Evolutionary conservation across 1,284 basidiomycete species (phyloP), one percentile per base, ranked within the genome.

Genomic region (Microbotryomycetes sp.): DNA sequence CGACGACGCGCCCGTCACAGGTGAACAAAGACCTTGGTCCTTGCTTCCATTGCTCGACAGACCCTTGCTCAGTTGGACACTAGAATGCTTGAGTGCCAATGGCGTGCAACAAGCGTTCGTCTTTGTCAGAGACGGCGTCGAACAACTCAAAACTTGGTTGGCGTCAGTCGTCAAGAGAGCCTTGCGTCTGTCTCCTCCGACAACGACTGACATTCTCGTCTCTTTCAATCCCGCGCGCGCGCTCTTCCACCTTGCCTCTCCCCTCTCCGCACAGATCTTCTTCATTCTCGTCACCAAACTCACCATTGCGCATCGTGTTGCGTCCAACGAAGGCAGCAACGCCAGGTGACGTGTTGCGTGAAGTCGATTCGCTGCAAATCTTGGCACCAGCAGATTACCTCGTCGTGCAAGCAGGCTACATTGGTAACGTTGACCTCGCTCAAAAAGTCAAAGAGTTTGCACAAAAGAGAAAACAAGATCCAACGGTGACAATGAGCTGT

Each of bases 91-190:
- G 51, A 86, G 89, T 31, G 80, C 92, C 22, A 90, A 91, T 32
- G 92, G 92, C 57, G 92, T 97, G 50, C 88, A 93, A 73, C 89
- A 97, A 77, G 89, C 97, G 64, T 94, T 97, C 76, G 87, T 98
- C 59, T 86, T 97, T 66, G 68, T 94, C 85, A 77, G 83, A 86
- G 72, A 94, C 86, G 67, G 94, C 76, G 83, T 89, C 12, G 86
- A 87, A 59, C 84, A 87, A 72, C 86, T 93, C 71, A 86, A 87
- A 74, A 80, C 82, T 14, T 89, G 85, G 64, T 86, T 93, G 73
- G 83, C 80, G 89, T 92, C 71, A 74, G 86, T 78, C 49, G 30
- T 6, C n/a, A n/a, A n/a, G n/a, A n/a, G n/a, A n/a, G 30, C 28
- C 49, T 58, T 42, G 15, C 56, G 50, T 57, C 58, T 58, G 58